Percentiles rank a stretch among this genome's conserved stretches.
Conservation (phyloP, 1,284 basidiomycete genomes). For the Amylostereum areolatum region DNA sequence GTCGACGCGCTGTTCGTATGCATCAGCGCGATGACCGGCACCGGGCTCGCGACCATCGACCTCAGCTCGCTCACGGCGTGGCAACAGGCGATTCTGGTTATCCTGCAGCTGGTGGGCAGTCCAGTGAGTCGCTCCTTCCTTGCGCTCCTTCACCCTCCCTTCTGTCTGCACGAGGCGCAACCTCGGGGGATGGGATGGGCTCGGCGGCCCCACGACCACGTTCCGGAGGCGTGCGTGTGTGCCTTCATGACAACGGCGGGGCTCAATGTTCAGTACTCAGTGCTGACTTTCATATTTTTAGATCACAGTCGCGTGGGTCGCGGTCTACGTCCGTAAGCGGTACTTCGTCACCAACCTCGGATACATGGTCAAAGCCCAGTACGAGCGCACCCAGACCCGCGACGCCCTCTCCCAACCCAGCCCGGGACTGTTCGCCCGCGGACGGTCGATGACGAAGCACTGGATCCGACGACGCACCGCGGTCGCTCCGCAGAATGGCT, state of each 20-base stretch:
- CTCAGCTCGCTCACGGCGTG: conserved; percentile 65
- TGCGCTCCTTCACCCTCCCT: background rate
- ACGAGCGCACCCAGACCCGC: conserved; percentile 12
- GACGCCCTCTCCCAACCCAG: background rate
- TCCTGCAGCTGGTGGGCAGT: conserved; percentile 62
- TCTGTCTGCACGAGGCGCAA: conserved; percentile 18
- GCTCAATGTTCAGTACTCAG: too few relatives aligned
- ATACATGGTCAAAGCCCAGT: conserved; percentile 53
- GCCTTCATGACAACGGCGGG: background rate
- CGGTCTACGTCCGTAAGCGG: conserved; percentile 54
- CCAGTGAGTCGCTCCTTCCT: conserved; percentile 33
- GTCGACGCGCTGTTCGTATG: conserved; percentile 71
- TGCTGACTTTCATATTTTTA: conserved; percentile 16
- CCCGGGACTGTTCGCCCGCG: background rate
- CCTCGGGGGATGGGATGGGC: too few relatives aligned
- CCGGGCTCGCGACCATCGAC: conserved; percentile 68
- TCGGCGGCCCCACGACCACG: too few relatives aligned
- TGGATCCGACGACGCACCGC: background rate
- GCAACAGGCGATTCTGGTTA: conserved; percentile 68
- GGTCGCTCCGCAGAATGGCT: background rate
- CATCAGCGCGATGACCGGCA: conserved; percentile 73
- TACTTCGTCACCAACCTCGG: conserved; percentile 73
- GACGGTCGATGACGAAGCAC: background rate
- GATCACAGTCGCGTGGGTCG: conserved; percentile 64
- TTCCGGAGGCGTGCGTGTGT: background rate